A percentile compares a stretch with the other conserved stretches of the same genome.
These are phyloP conservation scores for Ottelia alismoides DNA, from an alignment of 106 monocot species.

Conservation along the genomic window DNA sequence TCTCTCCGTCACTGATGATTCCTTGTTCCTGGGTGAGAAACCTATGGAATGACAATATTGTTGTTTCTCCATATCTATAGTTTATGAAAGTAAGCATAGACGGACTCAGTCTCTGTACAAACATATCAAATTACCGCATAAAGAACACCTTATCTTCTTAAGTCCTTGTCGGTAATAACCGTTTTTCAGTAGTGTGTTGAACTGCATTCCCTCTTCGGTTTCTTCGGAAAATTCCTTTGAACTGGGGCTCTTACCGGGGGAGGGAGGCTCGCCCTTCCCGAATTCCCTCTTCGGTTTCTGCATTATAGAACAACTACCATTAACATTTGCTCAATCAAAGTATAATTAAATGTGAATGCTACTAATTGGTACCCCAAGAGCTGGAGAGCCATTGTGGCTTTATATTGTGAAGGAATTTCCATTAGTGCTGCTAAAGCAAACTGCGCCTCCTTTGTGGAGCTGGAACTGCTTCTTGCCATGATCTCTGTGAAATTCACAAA, in stretches of 20 bases:
- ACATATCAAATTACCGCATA: no score
- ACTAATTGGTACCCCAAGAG: constrained; percentile 2
- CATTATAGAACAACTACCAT: neutral
- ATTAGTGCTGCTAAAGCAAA: constrained; percentile 12
- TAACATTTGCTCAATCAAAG: neutral
- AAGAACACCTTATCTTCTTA: no score
- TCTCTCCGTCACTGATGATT: no score
- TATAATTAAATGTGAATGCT: neutral
- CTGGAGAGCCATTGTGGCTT: constrained; percentile 6
- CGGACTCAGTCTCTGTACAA: no score
- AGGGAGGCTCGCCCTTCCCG: neutral
- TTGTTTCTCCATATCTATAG: no score
- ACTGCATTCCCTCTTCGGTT: no score
- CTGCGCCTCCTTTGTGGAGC: constrained; percentile 1
- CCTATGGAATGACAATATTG: no score
- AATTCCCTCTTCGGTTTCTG: constrained; percentile 1
- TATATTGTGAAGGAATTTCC: constrained; percentile 12
- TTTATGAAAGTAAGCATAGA: no score
- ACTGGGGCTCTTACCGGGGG: neutral
- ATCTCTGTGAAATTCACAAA: constrained; percentile 19
- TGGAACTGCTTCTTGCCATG: neutral
- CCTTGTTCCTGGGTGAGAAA: no score
- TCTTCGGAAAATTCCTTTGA: no score
- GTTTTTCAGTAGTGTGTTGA: no score
- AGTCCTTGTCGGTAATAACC: no score